Evolutionary conservation across 1,284 basidiomycete species (phyloP).

Genomic region (Tetrapyrgos nigripes): DNA sequence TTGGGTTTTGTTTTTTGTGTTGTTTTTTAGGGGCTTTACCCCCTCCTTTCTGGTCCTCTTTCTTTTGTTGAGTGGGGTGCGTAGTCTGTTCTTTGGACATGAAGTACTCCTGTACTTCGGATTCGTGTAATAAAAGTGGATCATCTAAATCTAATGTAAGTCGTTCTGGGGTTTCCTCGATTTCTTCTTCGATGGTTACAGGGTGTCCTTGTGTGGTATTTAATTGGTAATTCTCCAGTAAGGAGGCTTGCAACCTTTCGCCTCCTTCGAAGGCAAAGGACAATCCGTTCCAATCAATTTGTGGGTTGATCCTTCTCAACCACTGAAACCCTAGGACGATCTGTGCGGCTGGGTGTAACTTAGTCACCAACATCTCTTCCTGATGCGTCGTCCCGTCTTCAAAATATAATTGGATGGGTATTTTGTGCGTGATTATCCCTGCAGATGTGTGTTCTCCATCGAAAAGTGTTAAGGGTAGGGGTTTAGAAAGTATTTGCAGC

Average conservation of each 20-base stretch:
- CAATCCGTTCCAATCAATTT: neutral
- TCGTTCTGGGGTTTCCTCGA: neutral
- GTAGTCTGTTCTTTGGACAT: no score
- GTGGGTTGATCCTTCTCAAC: neutral
- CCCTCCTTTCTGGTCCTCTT: no score
- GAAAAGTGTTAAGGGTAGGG: neutral
- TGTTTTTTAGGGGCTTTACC: no score
- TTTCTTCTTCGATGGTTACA: neutral
- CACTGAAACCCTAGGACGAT: neutral
- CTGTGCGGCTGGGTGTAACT: neutral
- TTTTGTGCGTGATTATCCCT: neutral
- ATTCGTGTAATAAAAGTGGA: neutral
- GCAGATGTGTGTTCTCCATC: neutral
- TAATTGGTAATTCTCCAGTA: neutral
- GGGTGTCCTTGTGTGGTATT: neutral
- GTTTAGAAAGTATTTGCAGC: neutral
- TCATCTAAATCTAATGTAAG: neutral
- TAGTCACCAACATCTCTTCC: neutral
- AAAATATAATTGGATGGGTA: neutral
- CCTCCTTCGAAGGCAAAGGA: neutral
- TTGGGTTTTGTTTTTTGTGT: neutral
- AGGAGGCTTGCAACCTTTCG: neutral
- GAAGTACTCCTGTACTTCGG: no score
- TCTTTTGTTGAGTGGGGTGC: no score
- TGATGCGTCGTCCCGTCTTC: neutral